Percentiles rank a stretch among this genome's conserved stretches.
Conservation (phyloP, 2,329 filamentous ascomycete genomes). For the Drechmeria coniospora region DNA sequence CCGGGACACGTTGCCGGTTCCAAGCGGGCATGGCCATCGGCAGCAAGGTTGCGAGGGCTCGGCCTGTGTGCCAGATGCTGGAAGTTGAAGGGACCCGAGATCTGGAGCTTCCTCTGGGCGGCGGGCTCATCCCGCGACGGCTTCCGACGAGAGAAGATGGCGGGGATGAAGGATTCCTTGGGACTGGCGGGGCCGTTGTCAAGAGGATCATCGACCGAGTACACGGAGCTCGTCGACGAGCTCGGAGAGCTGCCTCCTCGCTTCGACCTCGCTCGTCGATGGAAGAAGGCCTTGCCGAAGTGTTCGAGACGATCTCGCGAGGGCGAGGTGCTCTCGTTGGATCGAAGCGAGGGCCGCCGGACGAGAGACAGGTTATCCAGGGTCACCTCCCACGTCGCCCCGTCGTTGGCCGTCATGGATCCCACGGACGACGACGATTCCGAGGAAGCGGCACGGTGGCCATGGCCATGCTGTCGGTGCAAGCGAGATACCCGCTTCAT, state of each 20-base stretch:
- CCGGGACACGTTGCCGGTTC: too few species aligned
- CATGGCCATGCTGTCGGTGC: conserved; percentile 14
- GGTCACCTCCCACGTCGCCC: conserved; percentile 32
- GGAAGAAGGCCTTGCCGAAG: conserved; percentile 44
- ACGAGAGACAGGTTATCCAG: conserved; percentile 34
- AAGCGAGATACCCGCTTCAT: conserved; percentile 37
- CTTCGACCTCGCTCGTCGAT: conserved; percentile 32
- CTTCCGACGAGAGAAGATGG: conserved; percentile 36
- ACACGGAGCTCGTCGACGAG: conserved; percentile 31
- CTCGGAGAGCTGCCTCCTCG: conserved; percentile 34
- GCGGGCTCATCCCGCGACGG: conserved; percentile 19
- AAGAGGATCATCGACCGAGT: conserved; percentile 26
- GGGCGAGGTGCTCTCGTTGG: conserved; percentile 35
- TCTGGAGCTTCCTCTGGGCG: conserved; percentile 29
- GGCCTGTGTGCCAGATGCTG: conserved; percentile 47
- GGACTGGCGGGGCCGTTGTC: conserved; percentile 17
- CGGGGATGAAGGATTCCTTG: conserved; percentile 32
- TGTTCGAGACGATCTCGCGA: conserved; percentile 40
- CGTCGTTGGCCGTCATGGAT: conserved; percentile 25
- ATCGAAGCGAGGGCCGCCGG: conserved; percentile 40
- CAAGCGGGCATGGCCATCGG: conserved; percentile 16
- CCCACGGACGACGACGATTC: conserved; percentile 38
- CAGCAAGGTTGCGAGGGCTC: conserved; percentile 30
- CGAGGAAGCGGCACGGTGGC: conserved; percentile 31
- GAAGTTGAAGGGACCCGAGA: conserved; percentile 51